phyloP scores from a whole-genome alignment of 2,329 filamentous ascomycete species.

The Aspergillus clavatus region DNA sequence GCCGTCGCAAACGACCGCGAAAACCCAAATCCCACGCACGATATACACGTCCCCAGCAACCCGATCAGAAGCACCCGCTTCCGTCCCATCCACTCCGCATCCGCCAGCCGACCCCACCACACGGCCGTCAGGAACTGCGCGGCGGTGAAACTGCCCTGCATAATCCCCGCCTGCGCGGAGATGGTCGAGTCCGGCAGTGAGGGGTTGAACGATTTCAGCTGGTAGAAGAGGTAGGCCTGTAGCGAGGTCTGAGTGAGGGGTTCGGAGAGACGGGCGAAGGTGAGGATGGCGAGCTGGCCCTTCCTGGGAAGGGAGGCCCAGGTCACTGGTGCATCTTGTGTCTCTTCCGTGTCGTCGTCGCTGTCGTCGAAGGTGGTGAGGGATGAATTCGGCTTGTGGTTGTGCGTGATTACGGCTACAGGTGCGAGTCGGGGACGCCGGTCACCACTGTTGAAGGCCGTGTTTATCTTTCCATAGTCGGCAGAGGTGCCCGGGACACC shows the following conservation, averaged over 20 bases:
- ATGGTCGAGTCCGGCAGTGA: conserved; percentile 58
- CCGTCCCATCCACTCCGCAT: conserved; percentile 62
- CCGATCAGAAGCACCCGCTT: conserved; percentile 77
- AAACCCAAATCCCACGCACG: conserved; percentile 65
- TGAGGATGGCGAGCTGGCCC: conserved; percentile 70
- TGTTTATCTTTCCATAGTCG: conserved; percentile 17
- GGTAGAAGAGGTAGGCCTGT: conserved; percentile 80
- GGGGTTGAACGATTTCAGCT: conserved; percentile 72
- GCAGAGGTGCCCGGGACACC: background rate
- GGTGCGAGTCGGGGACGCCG: conserved; percentile 8
- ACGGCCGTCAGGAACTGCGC: conserved; percentile 80
- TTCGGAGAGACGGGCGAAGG: conserved; percentile 73
- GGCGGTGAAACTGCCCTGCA: conserved; percentile 74
- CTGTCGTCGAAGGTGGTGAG: conserved; percentile 10
- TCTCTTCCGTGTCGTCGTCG: conserved; percentile 12
- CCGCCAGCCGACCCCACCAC: conserved; percentile 69
- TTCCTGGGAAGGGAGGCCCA: conserved; percentile 74
- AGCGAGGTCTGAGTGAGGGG: conserved; percentile 75
- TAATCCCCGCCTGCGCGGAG: conserved; percentile 68
- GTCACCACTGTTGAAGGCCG: conserved; percentile 6
- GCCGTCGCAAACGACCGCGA: conserved; percentile 59
- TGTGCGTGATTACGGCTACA: conserved; percentile 13
- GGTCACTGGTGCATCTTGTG: conserved; percentile 48
- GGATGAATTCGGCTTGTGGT: conserved; percentile 13
- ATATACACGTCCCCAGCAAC: conserved; percentile 62